Evolutionary conservation across 352 stramenopile species (phyloP).

Genomic region (Phytopythium kandeliae): DNA sequence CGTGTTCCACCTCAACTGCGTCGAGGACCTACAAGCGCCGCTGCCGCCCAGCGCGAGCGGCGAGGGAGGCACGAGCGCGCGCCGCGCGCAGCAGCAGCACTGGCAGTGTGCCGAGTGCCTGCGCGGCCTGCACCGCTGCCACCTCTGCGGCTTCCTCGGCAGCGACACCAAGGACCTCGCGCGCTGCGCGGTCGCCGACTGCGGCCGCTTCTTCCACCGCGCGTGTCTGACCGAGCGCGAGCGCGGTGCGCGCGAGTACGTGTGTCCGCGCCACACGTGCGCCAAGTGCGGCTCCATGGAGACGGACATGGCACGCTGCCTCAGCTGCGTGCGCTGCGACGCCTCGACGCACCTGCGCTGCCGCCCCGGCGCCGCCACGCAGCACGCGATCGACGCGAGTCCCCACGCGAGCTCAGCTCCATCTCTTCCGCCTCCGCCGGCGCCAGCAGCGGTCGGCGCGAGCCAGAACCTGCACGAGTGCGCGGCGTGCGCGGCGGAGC

Average conservation of each 20-base stretch:
- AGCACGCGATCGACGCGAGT: not conserved
- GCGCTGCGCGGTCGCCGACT: conserved; percentile 44
- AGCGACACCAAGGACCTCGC: conserved; percentile 43
- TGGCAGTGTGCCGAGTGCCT: conserved; percentile 71
- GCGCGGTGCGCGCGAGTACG: conserved; percentile 15
- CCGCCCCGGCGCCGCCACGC: conserved; percentile 4
- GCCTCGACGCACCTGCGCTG: conserved; percentile 45
- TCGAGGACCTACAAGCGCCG: conserved; percentile 42
- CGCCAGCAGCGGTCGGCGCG: not conserved
- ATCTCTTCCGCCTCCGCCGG: not conserved
- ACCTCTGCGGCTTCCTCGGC: conserved; percentile 67
- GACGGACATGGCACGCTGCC: conserved; percentile 41
- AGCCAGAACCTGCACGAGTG: conserved; percentile 42
- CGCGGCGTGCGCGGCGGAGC: conserved; percentile 10
- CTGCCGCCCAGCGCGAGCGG: not conserved
- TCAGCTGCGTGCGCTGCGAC: conserved; percentile 52
- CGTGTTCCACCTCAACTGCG: conserved; percentile 52
- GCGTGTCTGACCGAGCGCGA: conserved; percentile 19
- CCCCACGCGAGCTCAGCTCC: not conserved
- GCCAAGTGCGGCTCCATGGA: conserved; percentile 34
- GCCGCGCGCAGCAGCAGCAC: conserved; percentile 22
- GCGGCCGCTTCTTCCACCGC: conserved; percentile 56
- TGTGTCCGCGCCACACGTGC: conserved; percentile 63
- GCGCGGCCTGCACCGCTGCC: conserved; percentile 48
- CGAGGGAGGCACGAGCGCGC: conserved; percentile 15